A percentile compares a stretch with the other conserved stretches of the same genome.
Evolutionary conservation across 2,329 filamentous ascomycete genomes (phyloP).

Genomic region (Clathrospora elynae): DNA sequence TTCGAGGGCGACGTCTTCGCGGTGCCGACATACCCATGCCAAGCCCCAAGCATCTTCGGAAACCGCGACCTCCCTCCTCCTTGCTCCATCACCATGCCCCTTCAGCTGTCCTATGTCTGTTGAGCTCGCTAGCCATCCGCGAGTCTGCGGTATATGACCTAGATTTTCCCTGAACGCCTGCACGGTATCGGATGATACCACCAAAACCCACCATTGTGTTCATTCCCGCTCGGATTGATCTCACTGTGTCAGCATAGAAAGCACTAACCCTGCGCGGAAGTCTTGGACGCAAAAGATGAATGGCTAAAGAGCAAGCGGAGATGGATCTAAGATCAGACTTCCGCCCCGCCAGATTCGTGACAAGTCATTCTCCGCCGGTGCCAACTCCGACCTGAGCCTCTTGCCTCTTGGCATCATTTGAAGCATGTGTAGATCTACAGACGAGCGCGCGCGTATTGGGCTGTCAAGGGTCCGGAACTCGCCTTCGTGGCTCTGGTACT

Average conservation of each 20-base stretch:
- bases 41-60: constrained; percentile 3
- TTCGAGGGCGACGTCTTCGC: constrained; percentile 1
- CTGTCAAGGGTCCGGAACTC: constrained; percentile 60
- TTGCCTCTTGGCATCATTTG: constrained; percentile 39
- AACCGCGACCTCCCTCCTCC: background rate
- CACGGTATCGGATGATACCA: too few species aligned
- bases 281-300: constrained; percentile 13
- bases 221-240: too few species aligned
- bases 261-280: constrained; percentile 11
- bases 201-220: too few species aligned
- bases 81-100: background rate
- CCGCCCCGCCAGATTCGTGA: constrained; percentile 22
- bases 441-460: constrained; percentile 59
- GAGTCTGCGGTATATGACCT: too few species aligned
- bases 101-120: too few species aligned
- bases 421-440: constrained; percentile 54
- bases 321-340: constrained; percentile 5
- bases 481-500: constrained; percentile 58
- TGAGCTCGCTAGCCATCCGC: too few species aligned
- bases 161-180: too few species aligned
- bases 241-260: too few species aligned
- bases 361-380: constrained; percentile 16
- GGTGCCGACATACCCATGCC: constrained; percentile 8
- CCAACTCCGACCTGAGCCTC: constrained; percentile 30
- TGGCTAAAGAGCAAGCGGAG: constrained; percentile 11